These are phyloP conservation scores for Lanmaoa rubissima DNA, from an alignment of 768 basidiomycete species.

Conservation along the genomic window DNA sequence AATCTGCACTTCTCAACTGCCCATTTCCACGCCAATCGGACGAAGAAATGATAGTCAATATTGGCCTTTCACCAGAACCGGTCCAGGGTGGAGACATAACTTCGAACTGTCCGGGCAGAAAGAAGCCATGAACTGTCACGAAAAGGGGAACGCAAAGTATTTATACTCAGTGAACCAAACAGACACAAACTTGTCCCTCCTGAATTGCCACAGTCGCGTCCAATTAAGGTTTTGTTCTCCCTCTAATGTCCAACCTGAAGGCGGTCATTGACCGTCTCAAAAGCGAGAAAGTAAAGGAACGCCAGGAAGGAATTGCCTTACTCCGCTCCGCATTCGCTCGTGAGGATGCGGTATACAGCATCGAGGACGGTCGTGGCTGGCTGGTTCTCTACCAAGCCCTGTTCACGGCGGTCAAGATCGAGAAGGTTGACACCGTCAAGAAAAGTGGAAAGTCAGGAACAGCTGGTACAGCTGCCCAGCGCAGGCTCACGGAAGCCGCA, in stretches of 20 bases:
- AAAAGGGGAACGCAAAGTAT: slow-evolving; percentile 2
- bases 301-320: slow-evolving; percentile 58
- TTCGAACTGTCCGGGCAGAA: slow-evolving; percentile 75
- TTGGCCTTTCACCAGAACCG: slow-evolving; percentile 83
- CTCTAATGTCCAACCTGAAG: slow-evolving; percentile 42
- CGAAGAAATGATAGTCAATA: slow-evolving; percentile 46
- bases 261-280: slow-evolving; percentile 50
- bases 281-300: slow-evolving; percentile 66
- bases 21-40: slow-evolving; percentile 58
- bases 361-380: slow-evolving; percentile 51
- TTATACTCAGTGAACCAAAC: slow-evolving; percentile 31
- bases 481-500: slow-evolving; percentile 66
- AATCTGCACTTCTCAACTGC: slow-evolving; percentile 43
- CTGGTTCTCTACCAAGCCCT: slow-evolving; percentile 68
- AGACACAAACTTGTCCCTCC: slow-evolving; percentile 24
- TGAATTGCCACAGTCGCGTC: slow-evolving; percentile 16
- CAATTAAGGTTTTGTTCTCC: slow-evolving; percentile 1
- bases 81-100: slow-evolving; percentile 56
- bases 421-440: slow-evolving; percentile 51
- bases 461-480: slow-evolving; percentile 45
- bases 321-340: slow-evolving; percentile 53
- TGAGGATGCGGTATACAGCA: slow-evolving; percentile 41
- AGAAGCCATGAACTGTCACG: slow-evolving; percentile 43
- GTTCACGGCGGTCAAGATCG: slow-evolving; percentile 61
- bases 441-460: slow-evolving; percentile 40